phyloP scores from a whole-genome alignment of 441 rosid genomes.

The Erysimum cheiri region DNA sequence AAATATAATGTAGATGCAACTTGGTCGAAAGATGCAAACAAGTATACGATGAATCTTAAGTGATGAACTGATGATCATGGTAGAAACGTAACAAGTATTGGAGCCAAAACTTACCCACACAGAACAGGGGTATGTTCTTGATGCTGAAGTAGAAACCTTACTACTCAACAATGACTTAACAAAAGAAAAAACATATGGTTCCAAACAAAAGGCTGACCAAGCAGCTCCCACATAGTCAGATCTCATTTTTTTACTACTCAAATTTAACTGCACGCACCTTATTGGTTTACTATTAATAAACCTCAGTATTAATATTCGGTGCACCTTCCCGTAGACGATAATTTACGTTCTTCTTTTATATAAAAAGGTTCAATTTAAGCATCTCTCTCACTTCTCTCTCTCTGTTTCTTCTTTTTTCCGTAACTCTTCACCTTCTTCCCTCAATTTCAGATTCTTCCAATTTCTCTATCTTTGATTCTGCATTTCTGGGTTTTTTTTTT shows the following conservation, averaged over 20 bases:
- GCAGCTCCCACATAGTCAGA: constrained; percentile 25
- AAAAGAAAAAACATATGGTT: too few species aligned
- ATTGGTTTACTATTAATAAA: constrained; percentile 28
- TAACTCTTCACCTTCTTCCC: constrained; percentile 31
- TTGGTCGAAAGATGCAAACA: too few species aligned
- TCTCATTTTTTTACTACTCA: constrained; percentile 24
- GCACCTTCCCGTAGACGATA: constrained; percentile 20
- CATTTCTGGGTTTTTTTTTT: background rate
- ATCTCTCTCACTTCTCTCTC: constrained; percentile 21
- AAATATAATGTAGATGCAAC: too few species aligned
- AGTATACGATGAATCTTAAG: fast-evolving
- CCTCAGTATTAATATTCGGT: background rate
- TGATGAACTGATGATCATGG: too few species aligned
- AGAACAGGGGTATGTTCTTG: too few species aligned
- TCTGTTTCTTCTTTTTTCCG: constrained; percentile 6
- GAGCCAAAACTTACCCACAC: too few species aligned
- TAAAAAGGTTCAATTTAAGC: constrained; percentile 25
- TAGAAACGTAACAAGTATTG: too few species aligned
- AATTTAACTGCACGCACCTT: constrained; percentile 2
- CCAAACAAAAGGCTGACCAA: background rate
- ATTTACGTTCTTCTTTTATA: background rate
- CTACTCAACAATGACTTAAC: too few species aligned
- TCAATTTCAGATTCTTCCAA: background rate
- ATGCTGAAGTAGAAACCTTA: too few species aligned
- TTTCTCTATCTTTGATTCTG: background rate